phyloP scores from a whole-genome alignment of 441 rosid species.

The Syzygium malaccense region DNA sequence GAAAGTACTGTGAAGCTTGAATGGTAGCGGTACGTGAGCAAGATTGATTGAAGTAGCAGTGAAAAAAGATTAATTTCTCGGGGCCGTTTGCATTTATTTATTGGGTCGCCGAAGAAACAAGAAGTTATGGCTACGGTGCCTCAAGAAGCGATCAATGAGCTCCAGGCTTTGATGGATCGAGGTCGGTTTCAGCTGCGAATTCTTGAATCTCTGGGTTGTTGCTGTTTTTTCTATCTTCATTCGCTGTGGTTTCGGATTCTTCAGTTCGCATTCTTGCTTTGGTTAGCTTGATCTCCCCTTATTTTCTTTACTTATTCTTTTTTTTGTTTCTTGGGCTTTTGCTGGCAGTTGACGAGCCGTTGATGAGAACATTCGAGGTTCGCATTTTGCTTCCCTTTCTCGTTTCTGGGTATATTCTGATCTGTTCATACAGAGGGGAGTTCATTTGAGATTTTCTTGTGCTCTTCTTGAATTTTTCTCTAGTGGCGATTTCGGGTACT shows the following conservation, averaged over 20 bases:
- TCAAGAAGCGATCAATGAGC: constrained; percentile 58
- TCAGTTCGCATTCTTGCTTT: neutral
- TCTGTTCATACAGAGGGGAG: constrained; percentile 1
- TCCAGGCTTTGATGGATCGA: constrained; percentile 63
- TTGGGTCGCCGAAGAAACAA: neutral
- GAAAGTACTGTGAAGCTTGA: neutral
- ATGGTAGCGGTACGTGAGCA: neutral
- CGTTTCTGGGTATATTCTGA: neutral
- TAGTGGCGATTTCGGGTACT: neutral
- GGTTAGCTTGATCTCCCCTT: neutral
- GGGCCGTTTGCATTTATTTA: neutral
- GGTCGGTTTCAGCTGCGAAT: constrained; percentile 17
- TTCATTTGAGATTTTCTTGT: neutral
- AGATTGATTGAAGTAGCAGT: neutral
- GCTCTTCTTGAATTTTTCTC: neutral
- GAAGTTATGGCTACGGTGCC: constrained; percentile 45
- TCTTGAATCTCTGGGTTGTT: neutral
- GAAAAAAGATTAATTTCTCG: neutral
- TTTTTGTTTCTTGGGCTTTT: neutral
- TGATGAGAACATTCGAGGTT: constrained; percentile 68
- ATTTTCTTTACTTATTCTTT: neutral
- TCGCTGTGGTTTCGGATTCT: neutral
- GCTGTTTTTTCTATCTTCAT: neutral
- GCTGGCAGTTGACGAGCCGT: constrained; percentile 66
- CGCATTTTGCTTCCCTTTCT: constrained; percentile 9